Evolutionary conservation across 1,139 yeast genomes (phyloP), one percentile per base, ranked within the genome.

Genomic region (Blastobotrys elegans): DNA sequence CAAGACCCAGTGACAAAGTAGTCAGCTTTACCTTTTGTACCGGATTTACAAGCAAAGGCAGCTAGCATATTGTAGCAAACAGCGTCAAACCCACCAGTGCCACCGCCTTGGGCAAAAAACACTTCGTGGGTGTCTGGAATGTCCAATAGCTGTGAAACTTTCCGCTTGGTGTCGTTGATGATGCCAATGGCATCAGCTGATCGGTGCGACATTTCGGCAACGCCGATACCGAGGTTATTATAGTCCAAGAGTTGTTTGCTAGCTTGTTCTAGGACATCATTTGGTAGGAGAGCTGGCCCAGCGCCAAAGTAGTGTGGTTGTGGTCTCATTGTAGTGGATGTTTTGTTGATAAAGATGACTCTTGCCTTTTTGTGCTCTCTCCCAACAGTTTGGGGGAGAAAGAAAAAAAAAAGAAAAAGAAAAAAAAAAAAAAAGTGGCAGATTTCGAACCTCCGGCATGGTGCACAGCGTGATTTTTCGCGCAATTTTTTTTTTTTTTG

Each of bases 191-290:
- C 98, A 30, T 86, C 86, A 53, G 79, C 75, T 7, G 96, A 87
- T 59, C 98, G 86, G 66, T 92, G 98, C 16, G 97, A 88, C 59
- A 92, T 86, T 67, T 92, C 98, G 56, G 97, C 97, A 46, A 89
- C 76, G 42, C 98, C 98, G 52, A 92, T 74, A 36, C 89, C 92
- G 35, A 74, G 71, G 39, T 72, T 74, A 49, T 83, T 72, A 66
- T 79, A 92, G 57, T 80, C 76, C 53, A 92, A 66, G 56, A 92
- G 73, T 64, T 92, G 97, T 34, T 67, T 65, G 0, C 97, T 95
- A 1, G 97, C 96, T 68, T 86, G 84, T 65, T 87, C 84, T 46
- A 92, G 75, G 3, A 89, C 97, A 7, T 70, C 65, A 3, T 92
- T 81, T 24, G 97, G 97, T 44, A 92, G 74, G 49, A 83, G 75